These are phyloP conservation scores for Calonectria honghensis DNA, from an alignment of 2,329 filamentous ascomycete genomes.

Conservation along the genomic window DNA sequence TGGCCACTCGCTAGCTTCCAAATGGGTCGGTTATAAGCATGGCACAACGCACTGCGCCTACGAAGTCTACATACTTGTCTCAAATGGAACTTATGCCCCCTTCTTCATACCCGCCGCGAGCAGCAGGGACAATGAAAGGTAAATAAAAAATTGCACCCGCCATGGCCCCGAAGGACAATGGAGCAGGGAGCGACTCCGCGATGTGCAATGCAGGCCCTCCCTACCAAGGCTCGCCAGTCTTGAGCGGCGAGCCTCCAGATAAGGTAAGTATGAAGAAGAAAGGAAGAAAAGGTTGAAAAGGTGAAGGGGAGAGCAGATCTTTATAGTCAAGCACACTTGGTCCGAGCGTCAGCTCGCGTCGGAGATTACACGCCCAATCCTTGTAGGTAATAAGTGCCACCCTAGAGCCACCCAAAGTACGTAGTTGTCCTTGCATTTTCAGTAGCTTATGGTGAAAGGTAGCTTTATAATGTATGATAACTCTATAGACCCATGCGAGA, in stretches of 20 bases:
- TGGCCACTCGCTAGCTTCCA: too few species aligned
- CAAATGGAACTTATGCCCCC: not conserved
- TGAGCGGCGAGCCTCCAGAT: not conserved
- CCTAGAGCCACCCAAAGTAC: not conserved
- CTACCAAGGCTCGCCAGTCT: not conserved
- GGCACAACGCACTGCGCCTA: too few species aligned
- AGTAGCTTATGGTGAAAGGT: too few species aligned
- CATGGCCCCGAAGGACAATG: slow-evolving; percentile 5
- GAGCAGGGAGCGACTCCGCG: slow-evolving; percentile 1
- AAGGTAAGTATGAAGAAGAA: slow-evolving; percentile 3
- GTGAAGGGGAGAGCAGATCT: not conserved
- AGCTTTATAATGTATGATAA: too few species aligned
- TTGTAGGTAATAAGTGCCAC: not conserved
- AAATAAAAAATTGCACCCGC: slow-evolving; percentile 6
- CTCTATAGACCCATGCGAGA: too few species aligned
- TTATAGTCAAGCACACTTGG: not conserved
- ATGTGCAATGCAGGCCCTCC: slow-evolving; percentile 5
- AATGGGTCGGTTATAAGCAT: too few species aligned
- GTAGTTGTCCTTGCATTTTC: too few species aligned
- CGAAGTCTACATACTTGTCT: too few species aligned
- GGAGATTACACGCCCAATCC: not conserved
- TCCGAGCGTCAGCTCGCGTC: not conserved
- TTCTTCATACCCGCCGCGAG: not conserved
- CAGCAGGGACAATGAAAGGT: not conserved
- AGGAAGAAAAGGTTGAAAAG: not conserved